These are phyloP conservation scores for Isabelozyma pseudorhagii DNA, from an alignment of 805 yeast species.

Conservation along the genomic window DNA sequence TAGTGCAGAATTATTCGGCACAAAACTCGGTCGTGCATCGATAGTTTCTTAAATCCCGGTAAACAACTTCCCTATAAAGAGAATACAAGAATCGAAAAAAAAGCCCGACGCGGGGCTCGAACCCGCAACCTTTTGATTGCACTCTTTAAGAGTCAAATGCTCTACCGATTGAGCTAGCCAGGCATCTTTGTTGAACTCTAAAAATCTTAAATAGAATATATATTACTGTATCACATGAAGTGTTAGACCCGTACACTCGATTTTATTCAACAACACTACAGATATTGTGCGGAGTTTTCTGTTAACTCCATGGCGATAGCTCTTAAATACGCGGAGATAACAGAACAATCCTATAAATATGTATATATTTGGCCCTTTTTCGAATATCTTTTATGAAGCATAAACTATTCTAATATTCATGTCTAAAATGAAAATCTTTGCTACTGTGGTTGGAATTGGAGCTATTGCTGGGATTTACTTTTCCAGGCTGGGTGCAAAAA, in stretches of 20 bases:
- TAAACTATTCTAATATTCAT: no score
- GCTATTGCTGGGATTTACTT: background rate
- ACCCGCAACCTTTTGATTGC: conserved; percentile 11
- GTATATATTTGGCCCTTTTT: background rate
- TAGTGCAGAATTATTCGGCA: no score
- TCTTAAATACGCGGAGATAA: background rate
- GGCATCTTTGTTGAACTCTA: background rate
- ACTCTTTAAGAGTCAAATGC: conserved; percentile 8
- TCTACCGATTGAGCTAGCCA: conserved; percentile 12
- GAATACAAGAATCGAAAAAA: background rate
- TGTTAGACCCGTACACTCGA: no score
- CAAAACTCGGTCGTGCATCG: no score
- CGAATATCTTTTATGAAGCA: background rate
- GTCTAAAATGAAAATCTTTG: background rate
- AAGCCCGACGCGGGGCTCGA: conserved; percentile 12
- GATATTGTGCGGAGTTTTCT: no score
- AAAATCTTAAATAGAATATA: no score
- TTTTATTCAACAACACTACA: no score
- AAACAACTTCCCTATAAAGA: background rate
- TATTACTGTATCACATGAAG: no score
- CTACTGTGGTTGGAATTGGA: background rate
- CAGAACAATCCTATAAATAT: background rate
- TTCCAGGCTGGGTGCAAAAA: background rate
- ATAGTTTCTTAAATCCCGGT: no score
- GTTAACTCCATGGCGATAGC: no score